These are phyloP conservation scores for Ciborinia camelliae DNA, from an alignment of 2,329 filamentous ascomycete genomes.

Conservation along the genomic window DNA sequence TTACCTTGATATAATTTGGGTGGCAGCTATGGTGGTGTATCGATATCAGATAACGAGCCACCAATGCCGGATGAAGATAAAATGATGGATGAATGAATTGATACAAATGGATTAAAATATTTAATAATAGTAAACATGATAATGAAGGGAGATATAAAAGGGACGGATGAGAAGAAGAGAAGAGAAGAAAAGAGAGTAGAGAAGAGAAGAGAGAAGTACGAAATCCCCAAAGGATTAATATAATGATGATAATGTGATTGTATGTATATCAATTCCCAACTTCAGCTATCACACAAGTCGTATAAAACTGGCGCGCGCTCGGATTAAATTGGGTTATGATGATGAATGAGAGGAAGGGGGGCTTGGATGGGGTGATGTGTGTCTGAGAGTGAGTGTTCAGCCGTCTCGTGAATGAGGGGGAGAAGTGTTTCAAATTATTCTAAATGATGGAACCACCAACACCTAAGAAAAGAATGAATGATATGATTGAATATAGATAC, in stretches of 20 bases:
- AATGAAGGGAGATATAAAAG: neutral
- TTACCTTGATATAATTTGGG: conserved; percentile 26
- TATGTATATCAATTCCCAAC: neutral
- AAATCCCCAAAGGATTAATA: neutral
- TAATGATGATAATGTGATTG: neutral
- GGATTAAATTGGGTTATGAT: neutral
- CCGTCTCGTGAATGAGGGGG: neutral
- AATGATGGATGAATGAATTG: conserved; percentile 15
- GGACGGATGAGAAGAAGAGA: neutral
- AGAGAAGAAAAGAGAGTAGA: neutral
- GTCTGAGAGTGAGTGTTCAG: neutral
- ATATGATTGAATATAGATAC: neutral
- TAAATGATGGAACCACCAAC: neutral
- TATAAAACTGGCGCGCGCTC: conserved; percentile 4
- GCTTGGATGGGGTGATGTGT: neutral
- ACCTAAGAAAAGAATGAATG: neutral
- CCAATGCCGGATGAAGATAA: conserved; percentile 23
- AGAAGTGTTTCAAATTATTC: conserved; percentile 8
- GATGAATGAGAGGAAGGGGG: neutral
- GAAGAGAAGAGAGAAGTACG: neutral
- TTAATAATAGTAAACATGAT: conserved; percentile 11
- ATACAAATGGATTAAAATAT: neutral
- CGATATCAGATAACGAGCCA: conserved; percentile 21
- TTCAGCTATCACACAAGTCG: neutral
- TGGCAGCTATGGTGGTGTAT: conserved; percentile 26